These are phyloP conservation scores for Curvularia verruculosa DNA, from an alignment of 2,329 filamentous ascomycete genomes.

Conservation along the genomic window DNA sequence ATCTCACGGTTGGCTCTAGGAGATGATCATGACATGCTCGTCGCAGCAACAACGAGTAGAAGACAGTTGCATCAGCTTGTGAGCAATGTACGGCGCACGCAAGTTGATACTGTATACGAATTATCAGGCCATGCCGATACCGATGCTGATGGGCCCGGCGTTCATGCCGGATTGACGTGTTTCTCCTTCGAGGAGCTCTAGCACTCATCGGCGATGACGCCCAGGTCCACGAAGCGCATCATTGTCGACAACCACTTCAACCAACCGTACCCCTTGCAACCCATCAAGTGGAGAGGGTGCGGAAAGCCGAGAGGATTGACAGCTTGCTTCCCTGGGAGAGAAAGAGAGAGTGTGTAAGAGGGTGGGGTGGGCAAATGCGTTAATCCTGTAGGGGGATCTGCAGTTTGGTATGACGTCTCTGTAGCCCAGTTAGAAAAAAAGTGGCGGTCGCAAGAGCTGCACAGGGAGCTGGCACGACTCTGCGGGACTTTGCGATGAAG, in stretches of 20 bases:
- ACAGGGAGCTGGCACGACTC: neutral
- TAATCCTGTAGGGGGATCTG: slow-evolving; percentile 18
- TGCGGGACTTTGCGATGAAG: neutral
- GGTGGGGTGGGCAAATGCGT: slow-evolving; percentile 10
- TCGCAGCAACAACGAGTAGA: neutral
- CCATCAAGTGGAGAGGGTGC: neutral
- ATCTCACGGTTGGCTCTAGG: neutral
- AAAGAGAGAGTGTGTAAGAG: slow-evolving; percentile 4
- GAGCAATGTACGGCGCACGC: neutral
- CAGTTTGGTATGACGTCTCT: slow-evolving; percentile 20
- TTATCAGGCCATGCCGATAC: slow-evolving; percentile 1
- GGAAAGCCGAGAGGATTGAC: slow-evolving; percentile 1
- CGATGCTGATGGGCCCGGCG: slow-evolving; percentile 7
- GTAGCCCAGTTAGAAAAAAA: slow-evolving; percentile 8
- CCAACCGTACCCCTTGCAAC: slow-evolving; percentile 2
- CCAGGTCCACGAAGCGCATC: slow-evolving; percentile 4
- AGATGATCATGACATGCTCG: neutral
- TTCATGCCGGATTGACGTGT: slow-evolving; percentile 2
- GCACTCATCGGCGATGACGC: slow-evolving; percentile 6
- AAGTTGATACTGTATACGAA: neutral
- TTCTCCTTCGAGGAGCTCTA: neutral
- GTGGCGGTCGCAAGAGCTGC: slow-evolving; percentile 4
- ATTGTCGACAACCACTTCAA: slow-evolving; percentile 7
- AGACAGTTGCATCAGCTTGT: slow-evolving; percentile 7
- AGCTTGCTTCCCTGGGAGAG: neutral